A percentile compares a stretch with the other conserved stretches of the same genome.
Conservation (phyloP, 1,284 basidiomycete species). For the Cutaneotrichosporon sp. region DNA sequence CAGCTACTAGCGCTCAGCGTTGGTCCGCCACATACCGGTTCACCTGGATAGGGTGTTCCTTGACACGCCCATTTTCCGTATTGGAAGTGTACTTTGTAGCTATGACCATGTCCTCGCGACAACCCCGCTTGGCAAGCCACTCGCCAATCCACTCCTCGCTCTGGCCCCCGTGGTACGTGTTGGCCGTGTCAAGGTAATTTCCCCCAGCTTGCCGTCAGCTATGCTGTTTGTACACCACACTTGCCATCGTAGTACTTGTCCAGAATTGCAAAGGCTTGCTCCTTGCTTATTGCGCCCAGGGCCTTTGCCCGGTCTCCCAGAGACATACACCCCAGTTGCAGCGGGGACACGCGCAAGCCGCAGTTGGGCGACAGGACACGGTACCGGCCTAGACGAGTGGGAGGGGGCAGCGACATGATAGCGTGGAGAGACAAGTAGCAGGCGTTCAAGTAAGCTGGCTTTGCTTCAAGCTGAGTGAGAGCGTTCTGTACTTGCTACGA, state of each 20-base stretch:
- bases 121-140: conserved; percentile 44
- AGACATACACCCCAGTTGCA: conserved; percentile 53
- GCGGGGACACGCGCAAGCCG: conserved; percentile 51
- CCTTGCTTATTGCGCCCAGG: conserved; percentile 17
- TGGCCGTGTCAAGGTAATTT: conserved; percentile 47
- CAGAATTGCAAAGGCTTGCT: conserved; percentile 36
- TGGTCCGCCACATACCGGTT: conserved; percentile 27
- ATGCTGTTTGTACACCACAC: neutral
- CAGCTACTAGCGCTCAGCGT: neutral
- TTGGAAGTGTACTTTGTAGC: conserved; percentile 32
- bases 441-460: too few relatives aligned
- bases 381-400: conserved; percentile 44
- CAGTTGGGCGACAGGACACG: conserved; percentile 51
- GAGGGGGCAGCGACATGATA: conserved; percentile 1
- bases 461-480: too few relatives aligned
- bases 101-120: conserved; percentile 31
- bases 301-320: conserved; percentile 50
- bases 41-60: conserved; percentile 23
- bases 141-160: conserved; percentile 47
- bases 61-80: conserved; percentile 1
- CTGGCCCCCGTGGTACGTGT: conserved; percentile 41
- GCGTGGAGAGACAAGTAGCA: neutral
- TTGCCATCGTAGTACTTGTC: conserved; percentile 36
- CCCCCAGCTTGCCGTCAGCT: conserved; percentile 24
- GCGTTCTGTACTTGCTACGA: too few relatives aligned